phyloP scores from a whole-genome alignment of 768 basidiomycete genomes.

The Hortiboletus flavorubellus region DNA sequence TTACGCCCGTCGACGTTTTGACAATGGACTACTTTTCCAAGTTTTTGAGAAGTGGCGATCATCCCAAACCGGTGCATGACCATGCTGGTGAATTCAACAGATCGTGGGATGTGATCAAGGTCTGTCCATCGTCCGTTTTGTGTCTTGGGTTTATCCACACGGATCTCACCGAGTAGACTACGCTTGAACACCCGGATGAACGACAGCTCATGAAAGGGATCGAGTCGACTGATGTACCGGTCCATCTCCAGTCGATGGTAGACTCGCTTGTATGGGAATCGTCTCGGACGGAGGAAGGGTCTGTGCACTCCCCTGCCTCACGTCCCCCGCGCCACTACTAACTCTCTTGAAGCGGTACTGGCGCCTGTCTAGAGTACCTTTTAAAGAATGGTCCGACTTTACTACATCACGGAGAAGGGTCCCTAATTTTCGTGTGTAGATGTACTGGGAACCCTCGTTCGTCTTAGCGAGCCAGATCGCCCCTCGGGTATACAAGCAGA shows the following conservation, averaged over 20 bases:
- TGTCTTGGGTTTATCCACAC: slow-evolving; percentile 4
- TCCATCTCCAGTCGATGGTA: slow-evolving; percentile 72
- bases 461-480: slow-evolving; percentile 78
- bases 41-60: slow-evolving; percentile 51
- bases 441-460: slow-evolving; percentile 79
- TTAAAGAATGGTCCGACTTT: slow-evolving; percentile 70
- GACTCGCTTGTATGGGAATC: slow-evolving; percentile 86
- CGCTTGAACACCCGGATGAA: slow-evolving; percentile 85
- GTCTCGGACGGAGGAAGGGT: slow-evolving; percentile 85
- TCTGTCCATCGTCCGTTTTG: slow-evolving; percentile 25
- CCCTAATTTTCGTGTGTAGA: slow-evolving; percentile 41
- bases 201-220: slow-evolving; percentile 82
- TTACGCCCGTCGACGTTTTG: not conserved
- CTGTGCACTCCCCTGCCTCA: slow-evolving; percentile 31
- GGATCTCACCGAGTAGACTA: slow-evolving; percentile 48
- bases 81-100: slow-evolving; percentile 69
- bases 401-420: not conserved
- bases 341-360: slow-evolving; percentile 60
- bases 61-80: slow-evolving; percentile 55
- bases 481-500: slow-evolving; percentile 91
- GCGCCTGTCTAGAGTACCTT: slow-evolving; percentile 87
- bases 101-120: slow-evolving; percentile 76
- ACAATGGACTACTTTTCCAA: slow-evolving; percentile 86
- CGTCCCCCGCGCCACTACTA: slow-evolving; percentile 7
- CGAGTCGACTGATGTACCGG: slow-evolving; percentile 75